Base-by-base conservation (phyloP, 805 yeast species). In the Saccharomycopsis microspora region DNA sequence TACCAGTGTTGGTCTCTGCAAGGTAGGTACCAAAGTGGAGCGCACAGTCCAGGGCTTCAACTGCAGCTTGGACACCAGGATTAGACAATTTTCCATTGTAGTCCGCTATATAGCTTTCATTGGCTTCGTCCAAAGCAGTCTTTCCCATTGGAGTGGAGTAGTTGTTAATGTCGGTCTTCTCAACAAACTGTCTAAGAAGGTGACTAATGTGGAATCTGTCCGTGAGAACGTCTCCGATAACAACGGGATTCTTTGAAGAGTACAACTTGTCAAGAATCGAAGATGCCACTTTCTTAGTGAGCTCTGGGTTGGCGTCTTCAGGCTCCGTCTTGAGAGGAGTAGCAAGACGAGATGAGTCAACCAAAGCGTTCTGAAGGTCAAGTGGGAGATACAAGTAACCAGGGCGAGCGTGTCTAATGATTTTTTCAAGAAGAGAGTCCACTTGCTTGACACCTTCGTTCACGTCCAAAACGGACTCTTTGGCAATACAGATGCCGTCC, bases 341-440 rank as follows among this genome's bases (percentile, higher is more conserved):
- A 4, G 53, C 54, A 39, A 79, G 64, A 45, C 67, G 62, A 4
- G 65, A 52, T 7, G 62, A 60, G 49, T 65, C 66, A 47, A 78
- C 69, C 4, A 58, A 35, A 9, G 56, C 51, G 46, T 78, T 76
- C 6, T 78, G 75, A 54, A 85, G 61, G 60, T 88, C 89, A 40
- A 74, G 66, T 1, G 97, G 96, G 42, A 89, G 61, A 60, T 77
- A 85, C 43, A 88, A 60, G 58, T 83, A 88, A 10, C 95, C 96
- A 0, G 97, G 97, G 60, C 80, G 77, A 37, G 81, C 78, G 42
- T 74, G 68, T 37, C 61, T 66, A 54, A 76, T 65, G 31, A 85
- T 76, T 11, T 71, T 66, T 41, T 57, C 58, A 47, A 89, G 73
- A 5, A 85, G 82, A 28, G 66, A 64, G 61, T 89, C 97, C 47